Evolutionary conservation across 176 grass and related monocot genomes (phyloP), one percentile per base, ranked within the genome.

Genomic region (Musa schizocarpa): DNA sequence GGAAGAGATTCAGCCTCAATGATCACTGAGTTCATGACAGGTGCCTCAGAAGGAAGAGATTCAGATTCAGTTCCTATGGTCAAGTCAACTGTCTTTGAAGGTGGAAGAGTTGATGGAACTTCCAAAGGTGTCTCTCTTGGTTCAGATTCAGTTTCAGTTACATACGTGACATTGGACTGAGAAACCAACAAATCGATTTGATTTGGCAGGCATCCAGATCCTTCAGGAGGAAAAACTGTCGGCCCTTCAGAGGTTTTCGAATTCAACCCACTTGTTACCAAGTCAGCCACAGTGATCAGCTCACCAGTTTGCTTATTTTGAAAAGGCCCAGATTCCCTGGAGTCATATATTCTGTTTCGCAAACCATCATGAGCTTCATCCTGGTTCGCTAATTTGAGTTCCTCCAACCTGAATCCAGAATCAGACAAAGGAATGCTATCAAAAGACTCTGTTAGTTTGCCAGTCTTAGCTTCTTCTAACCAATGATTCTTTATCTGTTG

Each of bases 331-430:
- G 80, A 78, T 17, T 21, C 16, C 21, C 20, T 22, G 77, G 59
- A 74, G 11, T 73, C 25, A 73, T 58, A 12, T 76, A 10, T 50
- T 81, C 53, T 52, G 62, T 76, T 70, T 71, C 56, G 58, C 79
- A 76, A 55, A 73, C 55, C 66, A 86, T 74, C 71, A 68, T 21
- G 79, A 65, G 66, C 16, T 52, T 62, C 23, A 75, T 65, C 74
- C 57, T 78, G 70, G 63, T 76, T 81, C 48, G 17, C 68, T 21
- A 78, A 83, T 50, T 52, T 76, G 61, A 98, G 89, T 64, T 91
- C 78, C 58, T 98, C 87, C 80, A 93, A 69, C 78, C 21, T 54
- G 73, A 98, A 98, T 78, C 71, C 75, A 67, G 74, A 85, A 91
- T 89, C 78, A 62, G 83, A 82, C 78, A 86, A 82, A 77, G 82